phyloP scores from a whole-genome alignment of 176 grass and related monocot genomes.

The Ensete ventricosum region DNA sequence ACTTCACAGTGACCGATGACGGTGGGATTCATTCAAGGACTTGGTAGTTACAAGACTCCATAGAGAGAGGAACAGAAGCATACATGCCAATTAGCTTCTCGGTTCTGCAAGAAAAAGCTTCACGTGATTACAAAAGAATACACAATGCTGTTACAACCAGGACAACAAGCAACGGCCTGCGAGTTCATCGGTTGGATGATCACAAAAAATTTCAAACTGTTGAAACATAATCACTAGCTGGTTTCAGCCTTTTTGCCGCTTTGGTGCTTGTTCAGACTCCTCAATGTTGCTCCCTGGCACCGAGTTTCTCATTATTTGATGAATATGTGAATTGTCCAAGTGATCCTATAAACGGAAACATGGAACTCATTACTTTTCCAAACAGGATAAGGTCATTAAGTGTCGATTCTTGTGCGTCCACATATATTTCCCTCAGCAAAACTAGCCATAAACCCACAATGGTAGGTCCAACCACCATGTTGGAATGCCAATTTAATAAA shows the following conservation, averaged over 20 bases:
- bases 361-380: background rate
- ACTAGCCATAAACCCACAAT: background rate
- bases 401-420: background rate
- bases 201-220: background rate
- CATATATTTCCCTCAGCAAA: background rate
- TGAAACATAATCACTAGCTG: background rate
- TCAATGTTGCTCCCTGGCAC: background rate
- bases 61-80: background rate
- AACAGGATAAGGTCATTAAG: background rate
- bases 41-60: background rate
- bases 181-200: background rate
- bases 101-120: background rate
- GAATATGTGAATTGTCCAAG: constrained; percentile 15
- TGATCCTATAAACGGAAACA: constrained; percentile 21
- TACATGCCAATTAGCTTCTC: background rate
- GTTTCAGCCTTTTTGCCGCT: constrained; percentile 24
- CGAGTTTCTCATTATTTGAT: constrained; percentile 19
- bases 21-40: too few species aligned
- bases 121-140: background rate
- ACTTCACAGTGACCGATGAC: background rate
- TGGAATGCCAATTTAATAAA: too few species aligned
- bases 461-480: too few species aligned
- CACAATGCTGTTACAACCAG: background rate
- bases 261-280: constrained; percentile 26
- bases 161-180: background rate